phyloP scores from a whole-genome alignment of 2,329 filamentous ascomycete species.

The Cryphonectria parasitica region DNA sequence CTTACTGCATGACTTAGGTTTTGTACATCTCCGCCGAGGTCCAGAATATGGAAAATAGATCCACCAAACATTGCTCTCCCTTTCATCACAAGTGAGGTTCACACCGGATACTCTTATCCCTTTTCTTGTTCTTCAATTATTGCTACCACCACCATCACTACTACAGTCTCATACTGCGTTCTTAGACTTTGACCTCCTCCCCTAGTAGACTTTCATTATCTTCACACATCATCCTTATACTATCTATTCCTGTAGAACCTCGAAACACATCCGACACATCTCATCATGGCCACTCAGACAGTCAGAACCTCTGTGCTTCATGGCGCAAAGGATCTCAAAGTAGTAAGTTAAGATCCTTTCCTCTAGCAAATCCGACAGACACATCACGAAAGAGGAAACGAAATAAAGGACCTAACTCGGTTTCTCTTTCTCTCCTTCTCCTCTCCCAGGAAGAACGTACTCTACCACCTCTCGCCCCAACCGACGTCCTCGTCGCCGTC shows the following conservation, averaged over 20 bases:
- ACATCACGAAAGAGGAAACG: not conserved
- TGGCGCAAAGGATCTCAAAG: slow-evolving; percentile 53
- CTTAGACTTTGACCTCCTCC: not conserved
- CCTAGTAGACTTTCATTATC: not conserved
- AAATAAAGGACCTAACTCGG: not conserved
- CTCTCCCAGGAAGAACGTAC: slow-evolving; percentile 55
- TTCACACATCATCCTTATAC: not conserved
- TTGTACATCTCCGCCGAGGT: not conserved
- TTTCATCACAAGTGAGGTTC: slow-evolving; percentile 12
- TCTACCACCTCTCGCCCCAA: slow-evolving; percentile 55
- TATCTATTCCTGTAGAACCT: not conserved
- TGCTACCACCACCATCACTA: not conserved
- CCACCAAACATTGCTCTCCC: not conserved
- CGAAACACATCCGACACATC: not conserved
- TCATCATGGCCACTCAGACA: slow-evolving; percentile 33
- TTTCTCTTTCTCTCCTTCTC: not conserved
- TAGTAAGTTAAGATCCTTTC: slow-evolving; percentile 43
- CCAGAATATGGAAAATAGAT: slow-evolving; percentile 6
- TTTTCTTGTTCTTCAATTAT: not conserved
- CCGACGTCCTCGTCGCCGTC: slow-evolving; percentile 65
- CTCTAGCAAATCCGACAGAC: not conserved
- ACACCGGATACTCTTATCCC: slow-evolving; percentile 9
- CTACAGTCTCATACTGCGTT: not conserved
- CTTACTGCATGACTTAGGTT: not conserved
- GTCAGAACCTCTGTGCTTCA: slow-evolving; percentile 60